Conservation (phyloP, 169 alveolate genomes). For the Cryptosporidium ryanae region DNA sequence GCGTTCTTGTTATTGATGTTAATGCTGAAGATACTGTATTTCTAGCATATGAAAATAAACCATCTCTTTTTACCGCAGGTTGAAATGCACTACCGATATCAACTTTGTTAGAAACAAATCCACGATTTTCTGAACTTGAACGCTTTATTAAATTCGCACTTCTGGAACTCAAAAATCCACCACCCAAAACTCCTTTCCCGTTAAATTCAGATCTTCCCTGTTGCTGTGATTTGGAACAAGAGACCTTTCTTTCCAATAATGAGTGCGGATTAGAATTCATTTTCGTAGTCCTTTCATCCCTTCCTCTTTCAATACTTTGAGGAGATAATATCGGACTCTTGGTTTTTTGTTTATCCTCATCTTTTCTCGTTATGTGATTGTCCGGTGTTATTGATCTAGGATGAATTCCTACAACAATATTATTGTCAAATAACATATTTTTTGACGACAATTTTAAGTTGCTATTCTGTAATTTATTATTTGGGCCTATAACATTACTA, state of each 20-base stretch:
- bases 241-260: not conserved
- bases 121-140: conserved; percentile 53
- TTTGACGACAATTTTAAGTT: too few species aligned
- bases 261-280: conserved; percentile 32
- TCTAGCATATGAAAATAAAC: conserved; percentile 57
- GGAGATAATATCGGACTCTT: too few species aligned
- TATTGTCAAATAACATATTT: too few species aligned
- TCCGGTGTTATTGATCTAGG: too few species aligned
- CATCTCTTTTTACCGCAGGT: not conserved
- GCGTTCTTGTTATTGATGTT: conserved; percentile 52
- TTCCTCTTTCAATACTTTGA: conserved; percentile 14
- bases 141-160: not conserved
- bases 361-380: too few species aligned
- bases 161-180: conserved; percentile 2
- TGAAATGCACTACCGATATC: not conserved
- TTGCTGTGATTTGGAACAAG: too few species aligned
- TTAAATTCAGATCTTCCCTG: too few species aligned
- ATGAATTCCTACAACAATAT: too few species aligned
- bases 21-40: conserved; percentile 64
- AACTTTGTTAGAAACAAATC: not conserved
- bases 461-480: too few species aligned
- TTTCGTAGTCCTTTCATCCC: conserved; percentile 17
- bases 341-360: too few species aligned
- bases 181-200: not conserved
- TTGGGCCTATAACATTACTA: too few species aligned